These are phyloP conservation scores for Penicillium robsamsonii DNA, from an alignment of 495 filamentous ascomycete genomes.

Conservation along the genomic window DNA sequence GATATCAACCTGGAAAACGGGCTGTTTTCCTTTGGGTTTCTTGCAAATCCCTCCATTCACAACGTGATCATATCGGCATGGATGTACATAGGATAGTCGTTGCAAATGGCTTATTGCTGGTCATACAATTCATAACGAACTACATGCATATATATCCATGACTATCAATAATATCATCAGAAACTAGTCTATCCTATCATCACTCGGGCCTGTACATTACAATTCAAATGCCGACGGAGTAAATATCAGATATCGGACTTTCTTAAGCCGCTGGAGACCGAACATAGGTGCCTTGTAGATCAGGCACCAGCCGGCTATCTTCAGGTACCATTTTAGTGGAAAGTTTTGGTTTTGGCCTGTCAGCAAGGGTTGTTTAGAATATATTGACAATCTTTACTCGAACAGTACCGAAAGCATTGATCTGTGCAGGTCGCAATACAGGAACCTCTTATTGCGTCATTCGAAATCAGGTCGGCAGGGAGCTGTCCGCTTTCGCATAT, in stretches of 20 bases:
- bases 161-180: no score
- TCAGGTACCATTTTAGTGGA: neutral
- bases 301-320: neutral
- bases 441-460: constrained; percentile 32
- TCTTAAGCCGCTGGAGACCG: neutral
- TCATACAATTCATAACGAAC: neutral
- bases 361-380: neutral
- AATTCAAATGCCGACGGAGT: neutral
- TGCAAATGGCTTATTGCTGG: neutral
- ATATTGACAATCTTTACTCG: neutral
- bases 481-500: constrained; percentile 27
- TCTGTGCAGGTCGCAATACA: neutral
- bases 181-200: neutral
- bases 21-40: neutral
- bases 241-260: neutral
- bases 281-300: neutral
- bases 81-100: neutral
- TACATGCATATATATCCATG: neutral
- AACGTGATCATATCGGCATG: neutral
- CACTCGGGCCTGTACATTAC: neutral
- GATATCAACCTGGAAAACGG: neutral
- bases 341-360: neutral
- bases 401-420: neutral
- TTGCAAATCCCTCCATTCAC: neutral
- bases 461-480: constrained; percentile 15